These are phyloP conservation scores for Stevia rebaudiana DNA, from an alignment of 140 eudicot species.

Conservation along the genomic window DNA sequence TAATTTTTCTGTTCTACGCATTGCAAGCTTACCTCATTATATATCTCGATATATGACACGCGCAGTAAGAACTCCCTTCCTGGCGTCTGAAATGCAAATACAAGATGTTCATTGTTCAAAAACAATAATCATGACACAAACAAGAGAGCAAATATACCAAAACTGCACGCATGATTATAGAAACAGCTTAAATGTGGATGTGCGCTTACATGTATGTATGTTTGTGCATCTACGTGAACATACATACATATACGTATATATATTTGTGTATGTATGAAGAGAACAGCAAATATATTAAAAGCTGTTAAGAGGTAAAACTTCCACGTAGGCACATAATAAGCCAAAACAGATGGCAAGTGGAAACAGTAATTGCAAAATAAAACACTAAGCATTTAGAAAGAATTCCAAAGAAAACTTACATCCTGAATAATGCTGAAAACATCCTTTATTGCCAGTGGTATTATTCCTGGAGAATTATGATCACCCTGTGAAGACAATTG, in stretches of 20 bases:
- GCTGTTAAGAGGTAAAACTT: neutral
- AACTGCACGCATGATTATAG: neutral
- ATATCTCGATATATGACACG: slow-evolving; percentile 94
- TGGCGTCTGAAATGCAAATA: slow-evolving; percentile 68
- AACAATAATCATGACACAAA: slow-evolving; percentile 4
- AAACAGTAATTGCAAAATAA: neutral
- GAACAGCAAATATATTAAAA: slow-evolving; percentile 9
- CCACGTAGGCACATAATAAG: neutral
- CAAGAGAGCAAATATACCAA: slow-evolving; percentile 7
- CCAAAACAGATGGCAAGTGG: neutral
- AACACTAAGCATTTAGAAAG: neutral
- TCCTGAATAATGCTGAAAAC: slow-evolving; percentile 99
- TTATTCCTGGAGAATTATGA: slow-evolving; percentile 90
- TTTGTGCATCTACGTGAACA: neutral
- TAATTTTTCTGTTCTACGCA: slow-evolving; percentile 5
- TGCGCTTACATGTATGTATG: neutral
- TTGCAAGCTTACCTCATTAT: slow-evolving; percentile 70
- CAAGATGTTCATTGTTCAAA: slow-evolving; percentile 14
- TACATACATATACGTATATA: too few species aligned
- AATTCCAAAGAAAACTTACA: slow-evolving; percentile 45
- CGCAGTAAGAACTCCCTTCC: slow-evolving; percentile 98
- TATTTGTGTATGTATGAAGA: neutral
- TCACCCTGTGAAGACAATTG: slow-evolving; percentile 69
- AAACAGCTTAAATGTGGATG: neutral
- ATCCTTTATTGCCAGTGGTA: slow-evolving; percentile 97